Conservation (phyloP, 2,329 filamentous ascomycete genomes). For the Ceratocystiopsis sp. region DNA sequence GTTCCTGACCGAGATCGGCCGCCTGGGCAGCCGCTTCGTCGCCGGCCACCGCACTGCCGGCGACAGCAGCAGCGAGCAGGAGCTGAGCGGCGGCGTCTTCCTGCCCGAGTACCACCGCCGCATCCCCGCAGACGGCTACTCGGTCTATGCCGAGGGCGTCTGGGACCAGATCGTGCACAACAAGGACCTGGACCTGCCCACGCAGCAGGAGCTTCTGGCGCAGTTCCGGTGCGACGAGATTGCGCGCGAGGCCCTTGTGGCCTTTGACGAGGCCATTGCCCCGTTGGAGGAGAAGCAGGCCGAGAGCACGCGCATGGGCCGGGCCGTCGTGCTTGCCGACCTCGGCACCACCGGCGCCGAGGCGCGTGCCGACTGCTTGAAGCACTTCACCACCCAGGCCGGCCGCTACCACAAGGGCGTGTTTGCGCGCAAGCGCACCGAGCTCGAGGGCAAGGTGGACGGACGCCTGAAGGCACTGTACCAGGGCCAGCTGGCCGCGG, state of each 20-base stretch:
- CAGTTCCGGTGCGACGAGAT: conserved; percentile 99
- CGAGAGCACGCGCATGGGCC: conserved; percentile 56
- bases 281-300: conserved; percentile 79
- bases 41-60: conserved; percentile 46
- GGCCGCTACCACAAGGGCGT: conserved; percentile 95
- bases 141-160: conserved; percentile 78
- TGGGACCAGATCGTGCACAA: conserved; percentile 99
- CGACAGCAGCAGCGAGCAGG: conserved; percentile 42
- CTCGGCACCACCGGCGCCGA: conserved; percentile 58
- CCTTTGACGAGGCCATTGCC: conserved; percentile 64
- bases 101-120: conserved; percentile 87
- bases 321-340: conserved; percentile 52
- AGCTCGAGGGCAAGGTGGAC: conserved; percentile 77
- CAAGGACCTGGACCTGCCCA: conserved; percentile 92
- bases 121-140: conserved; percentile 94
- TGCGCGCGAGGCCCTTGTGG: conserved; percentile 66
- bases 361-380: conserved; percentile 56
- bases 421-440: conserved; percentile 67
- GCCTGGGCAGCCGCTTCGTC: conserved; percentile 65
- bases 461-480: conserved; percentile 76
- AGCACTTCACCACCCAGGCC: conserved; percentile 77
- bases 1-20: conserved; percentile 65
- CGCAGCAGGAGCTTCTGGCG: conserved; percentile 88
- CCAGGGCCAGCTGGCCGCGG: conserved; percentile 70
- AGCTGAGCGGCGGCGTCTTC: conserved; percentile 66